Percentiles rank a stretch among this genome's conserved stretches.
These are phyloP conservation scores for Cerioporus squamosus DNA, from an alignment of 1,284 basidiomycete species.

Conservation along the genomic window DNA sequence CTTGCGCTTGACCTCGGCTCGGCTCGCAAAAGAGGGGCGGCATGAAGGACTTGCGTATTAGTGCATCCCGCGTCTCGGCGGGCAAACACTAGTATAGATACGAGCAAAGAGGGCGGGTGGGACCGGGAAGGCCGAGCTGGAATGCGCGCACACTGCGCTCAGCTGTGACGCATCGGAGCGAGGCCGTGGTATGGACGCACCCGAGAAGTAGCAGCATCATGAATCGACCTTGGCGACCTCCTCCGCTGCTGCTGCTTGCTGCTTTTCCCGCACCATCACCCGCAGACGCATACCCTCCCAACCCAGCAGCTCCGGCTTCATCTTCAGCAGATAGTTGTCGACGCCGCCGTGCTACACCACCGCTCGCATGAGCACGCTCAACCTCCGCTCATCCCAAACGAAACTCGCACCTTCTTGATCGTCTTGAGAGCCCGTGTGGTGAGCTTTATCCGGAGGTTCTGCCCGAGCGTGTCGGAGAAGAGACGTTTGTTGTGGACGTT, in stretches of 20 bases:
- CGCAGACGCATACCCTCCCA: constrained; percentile 78
- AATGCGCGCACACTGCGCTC: not conserved
- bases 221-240: constrained; percentile 5
- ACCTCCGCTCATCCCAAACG: not conserved
- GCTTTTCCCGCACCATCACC: constrained; percentile 47
- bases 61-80: no score
- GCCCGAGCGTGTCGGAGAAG: constrained; percentile 65
- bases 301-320: constrained; percentile 67
- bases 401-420: constrained; percentile 70
- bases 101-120: no score
- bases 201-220: constrained; percentile 7
- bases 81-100: no score
- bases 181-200: constrained; percentile 6
- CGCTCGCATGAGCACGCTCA: not conserved
- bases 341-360: constrained; percentile 68
- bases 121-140: not conserved
- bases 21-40: no score
- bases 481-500: constrained; percentile 82
- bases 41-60: no score
- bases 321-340: constrained; percentile 77
- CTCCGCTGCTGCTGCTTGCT: not conserved
- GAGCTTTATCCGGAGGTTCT: constrained; percentile 66
- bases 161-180: constrained; percentile 2
- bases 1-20: no score
- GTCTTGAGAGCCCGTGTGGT: constrained; percentile 77